Base-by-base conservation (phyloP, 768 basidiomycete species). In the Boletus speciosus region DNA sequence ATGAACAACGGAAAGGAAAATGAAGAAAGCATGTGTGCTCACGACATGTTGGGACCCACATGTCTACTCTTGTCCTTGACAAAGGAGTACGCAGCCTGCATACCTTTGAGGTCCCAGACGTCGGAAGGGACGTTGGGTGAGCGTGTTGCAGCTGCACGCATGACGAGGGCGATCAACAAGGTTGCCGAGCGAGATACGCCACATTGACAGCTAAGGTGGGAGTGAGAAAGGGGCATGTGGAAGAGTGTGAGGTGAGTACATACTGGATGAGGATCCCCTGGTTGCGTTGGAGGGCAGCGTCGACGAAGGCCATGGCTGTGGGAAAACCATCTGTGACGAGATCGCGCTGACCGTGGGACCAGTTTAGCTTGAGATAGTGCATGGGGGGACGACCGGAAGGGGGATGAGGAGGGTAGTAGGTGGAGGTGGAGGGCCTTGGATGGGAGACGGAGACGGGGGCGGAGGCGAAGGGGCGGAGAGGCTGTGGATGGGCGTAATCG, bases 1-100 rank as follows among this genome's bases (percentile, higher is more conserved):
- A 61, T 62, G 57, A 56, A 54, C 66, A 54, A 55, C 41, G 59
- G 56, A 63, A 48, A 60, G 21, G 59, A 44, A 54, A 57, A 62
- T 67, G 60, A 64, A 54, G 54, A 38, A 42, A 49, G 58, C 53
- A 63, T 61, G 55, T 43, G 50, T 36, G 85, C 91, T 72, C 75
- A 93, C 89, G 90, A 93, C 85, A 96, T 95, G 71, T 96, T 96
- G 50, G 93, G 93, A 19, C 93, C 90, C 54, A 92, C 81, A 76
- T 86, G 87, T 71, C 82, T 84, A 69, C 88, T 91, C 75, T 90
- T 93, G 66, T 86, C 81, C 71, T 95, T 94, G 40, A 95, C 93
- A 73, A 83, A 96, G 44, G 85, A 73, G 71, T 96, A 96, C 27
- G 93, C 89, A 37, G 83, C 87, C 66, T 95, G 90, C 90, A 93